Base-by-base conservation (phyloP, 345 rosid species). In the Toxicodendron radicans region DNA sequence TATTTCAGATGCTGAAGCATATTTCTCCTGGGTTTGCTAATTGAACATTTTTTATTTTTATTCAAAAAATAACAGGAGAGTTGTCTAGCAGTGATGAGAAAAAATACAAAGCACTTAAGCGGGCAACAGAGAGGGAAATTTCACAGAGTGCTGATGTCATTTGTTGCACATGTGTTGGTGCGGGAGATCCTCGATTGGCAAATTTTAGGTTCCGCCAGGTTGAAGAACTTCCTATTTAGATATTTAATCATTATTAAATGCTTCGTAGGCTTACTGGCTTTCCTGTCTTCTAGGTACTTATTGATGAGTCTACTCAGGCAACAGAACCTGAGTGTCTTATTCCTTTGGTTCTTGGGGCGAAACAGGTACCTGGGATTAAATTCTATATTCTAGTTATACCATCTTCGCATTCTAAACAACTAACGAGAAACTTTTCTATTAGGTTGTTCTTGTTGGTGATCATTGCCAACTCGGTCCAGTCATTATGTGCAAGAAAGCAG, bases 391-490 rank as follows among this genome's bases (percentile, higher is more conserved):
- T 53, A 5, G 58, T 63, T 69, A 46, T 8, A 10, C 66, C 67
- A 11, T 58, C 61, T 11, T 53, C 13, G 13, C 38, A 3, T 65
- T 10, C 27, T 58, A 65, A 43, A 9, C 74, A 64, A 70, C 66
- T 82, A 24, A 74, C 64, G 9, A 48, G 7, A n/a, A 16, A 57
- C 62, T 30, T 76, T 62, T 79, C 54, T 70, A 12, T 65, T 79
- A 96, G 99, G 97, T 87, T 74, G 88, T 96, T 75, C 97, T 96
- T 81, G 99, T 96, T 67, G 99, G 99, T 79, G 99, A 96, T 80
- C 99, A 96, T 81, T 96, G 99, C 84, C 99, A 96, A 80, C 99
- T 96, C 78, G 99, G 99, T 74, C 99, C 99, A 2, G 99, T 96
- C 73, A 93, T 96, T 41, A 96, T 96, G 99, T 96, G 99, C 91